Evolutionary conservation across 2,329 filamentous ascomycete genomes (phyloP).

Genomic region (Eutypa lata): DNA sequence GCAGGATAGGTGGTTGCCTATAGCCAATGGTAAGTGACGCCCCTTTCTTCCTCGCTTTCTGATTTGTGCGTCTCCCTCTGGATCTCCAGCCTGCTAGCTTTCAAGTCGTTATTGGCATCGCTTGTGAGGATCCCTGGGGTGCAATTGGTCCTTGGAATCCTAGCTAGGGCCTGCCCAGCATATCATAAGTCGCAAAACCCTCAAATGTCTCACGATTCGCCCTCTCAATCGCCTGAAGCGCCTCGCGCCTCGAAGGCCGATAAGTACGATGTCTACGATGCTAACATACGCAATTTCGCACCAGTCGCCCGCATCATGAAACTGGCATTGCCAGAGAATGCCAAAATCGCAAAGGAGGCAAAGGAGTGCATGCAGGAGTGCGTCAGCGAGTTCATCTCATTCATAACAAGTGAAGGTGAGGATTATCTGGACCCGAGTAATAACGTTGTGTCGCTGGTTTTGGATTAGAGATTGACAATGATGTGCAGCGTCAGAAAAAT

Average conservation of each 20-base stretch:
- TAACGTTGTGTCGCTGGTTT: conserved; percentile 7
- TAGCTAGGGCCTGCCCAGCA: conserved; percentile 37
- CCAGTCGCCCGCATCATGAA: conserved; percentile 99
- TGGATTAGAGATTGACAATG: conserved; percentile 17
- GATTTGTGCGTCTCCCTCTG: conserved; percentile 45
- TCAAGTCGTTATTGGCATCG: conserved; percentile 41
- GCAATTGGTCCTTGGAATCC: conserved; percentile 36
- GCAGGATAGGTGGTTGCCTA: conserved; percentile 98
- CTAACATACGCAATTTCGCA: conserved; percentile 92
- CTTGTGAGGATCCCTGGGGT: conserved; percentile 41
- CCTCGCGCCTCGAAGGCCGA: conserved; percentile 45
- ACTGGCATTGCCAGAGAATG: conserved; percentile 92
- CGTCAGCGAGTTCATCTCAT: conserved; percentile 99
- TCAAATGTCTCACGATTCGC: conserved; percentile 59
- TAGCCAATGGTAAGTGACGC: conserved; percentile 94
- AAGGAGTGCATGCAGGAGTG: conserved; percentile 99
- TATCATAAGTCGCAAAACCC: conserved; percentile 23
- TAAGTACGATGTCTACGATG: conserved; percentile 62
- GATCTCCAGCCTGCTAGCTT: conserved; percentile 26
- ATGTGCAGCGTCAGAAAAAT: conserved; percentile 88
- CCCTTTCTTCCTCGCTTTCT: conserved; percentile 34
- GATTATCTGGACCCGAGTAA: conserved; percentile 14
- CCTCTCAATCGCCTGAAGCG: conserved; percentile 48
- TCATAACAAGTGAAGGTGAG: conserved; percentile 98
- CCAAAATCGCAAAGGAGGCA: conserved; percentile 97